Base-by-base conservation (phyloP, 805 yeast species). In the Priceomyces medius region DNA sequence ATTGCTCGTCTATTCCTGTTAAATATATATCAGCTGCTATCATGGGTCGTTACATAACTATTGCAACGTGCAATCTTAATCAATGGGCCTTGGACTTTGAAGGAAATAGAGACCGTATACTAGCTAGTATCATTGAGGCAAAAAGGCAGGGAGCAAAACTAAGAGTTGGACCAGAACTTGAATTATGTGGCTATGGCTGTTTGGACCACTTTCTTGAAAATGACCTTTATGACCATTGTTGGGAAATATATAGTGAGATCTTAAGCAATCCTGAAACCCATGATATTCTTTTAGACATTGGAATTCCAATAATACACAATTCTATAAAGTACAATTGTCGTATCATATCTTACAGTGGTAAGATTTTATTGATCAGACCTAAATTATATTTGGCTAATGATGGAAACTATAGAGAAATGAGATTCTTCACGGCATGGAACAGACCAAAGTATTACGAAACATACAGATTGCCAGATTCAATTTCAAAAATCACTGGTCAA, bases 31-130 rank as follows among this genome's bases (percentile, higher is more conserved):
- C 9, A 12, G 14, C n/a, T 26, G 29, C 31, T 17, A 45, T 17
- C 10, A 90, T 90, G 97, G 90, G 95, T 1, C 93, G 88, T 41
- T 75, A 85, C 43, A 81, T 90, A 36, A 91, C 97, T 0, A 70
- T 91, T 27, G 90, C 98, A 1, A 90, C 98, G 1, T 91, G 98
- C 65, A 88, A 90, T 54, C 74, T 93, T 49, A 93, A 93, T 68
- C 99, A 93, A 76, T 93, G 99, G 99, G 97, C 99, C 0, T 73
- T 93, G 41, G 99, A 93, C 61, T 93, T 88, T 62, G 98, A 91
- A 62, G 99, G 99, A 4, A 93, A 93, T 64, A 75, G 97, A 40
- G 96, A 90, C 57, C 74, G 99, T 43, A 91, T 93, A 48, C 55
- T 93, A 18, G 83, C 84, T 55, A 84, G 95, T 41, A 91, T 93